Evolutionary conservation across 176 grass and related monocot genomes (phyloP).

Genomic region (Ensete glaucum): DNA sequence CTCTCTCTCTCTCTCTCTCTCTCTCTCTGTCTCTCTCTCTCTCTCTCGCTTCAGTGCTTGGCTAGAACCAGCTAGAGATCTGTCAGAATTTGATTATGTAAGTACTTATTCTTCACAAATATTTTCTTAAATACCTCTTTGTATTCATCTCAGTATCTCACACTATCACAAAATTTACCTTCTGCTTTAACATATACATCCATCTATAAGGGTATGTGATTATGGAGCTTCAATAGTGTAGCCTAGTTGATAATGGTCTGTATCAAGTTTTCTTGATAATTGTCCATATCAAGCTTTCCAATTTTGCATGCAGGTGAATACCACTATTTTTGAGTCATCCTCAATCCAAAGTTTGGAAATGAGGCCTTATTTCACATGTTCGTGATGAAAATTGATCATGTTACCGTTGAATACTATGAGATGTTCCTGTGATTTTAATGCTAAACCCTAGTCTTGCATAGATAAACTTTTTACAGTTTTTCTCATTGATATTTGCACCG

Average conservation of each 20-base stretch:
- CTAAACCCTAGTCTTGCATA: neutral
- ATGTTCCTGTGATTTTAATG: neutral
- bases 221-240: neutral
- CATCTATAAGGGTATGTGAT: neutral
- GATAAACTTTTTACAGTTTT: neutral
- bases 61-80: slow-evolving; percentile 33
- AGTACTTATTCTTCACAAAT: neutral
- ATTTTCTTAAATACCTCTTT: neutral
- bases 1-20: slow-evolving; percentile 11
- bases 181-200: neutral
- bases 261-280: neutral
- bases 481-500: neutral
- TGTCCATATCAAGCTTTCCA: no score
- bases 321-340: no score
- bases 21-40: no score
- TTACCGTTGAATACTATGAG: neutral
- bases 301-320: no score
- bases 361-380: neutral
- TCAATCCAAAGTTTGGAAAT: neutral
- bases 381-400: neutral
- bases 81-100: slow-evolving; percentile 36
- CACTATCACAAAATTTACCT: neutral
- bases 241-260: neutral
- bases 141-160: neutral
- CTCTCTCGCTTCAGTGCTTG: slow-evolving; percentile 30